A percentile compares a stretch with the other conserved stretches of the same genome.
These are phyloP conservation scores for Fusarium decemcellulare DNA, from an alignment of 2,329 filamentous ascomycete genomes.

Conservation along the genomic window DNA sequence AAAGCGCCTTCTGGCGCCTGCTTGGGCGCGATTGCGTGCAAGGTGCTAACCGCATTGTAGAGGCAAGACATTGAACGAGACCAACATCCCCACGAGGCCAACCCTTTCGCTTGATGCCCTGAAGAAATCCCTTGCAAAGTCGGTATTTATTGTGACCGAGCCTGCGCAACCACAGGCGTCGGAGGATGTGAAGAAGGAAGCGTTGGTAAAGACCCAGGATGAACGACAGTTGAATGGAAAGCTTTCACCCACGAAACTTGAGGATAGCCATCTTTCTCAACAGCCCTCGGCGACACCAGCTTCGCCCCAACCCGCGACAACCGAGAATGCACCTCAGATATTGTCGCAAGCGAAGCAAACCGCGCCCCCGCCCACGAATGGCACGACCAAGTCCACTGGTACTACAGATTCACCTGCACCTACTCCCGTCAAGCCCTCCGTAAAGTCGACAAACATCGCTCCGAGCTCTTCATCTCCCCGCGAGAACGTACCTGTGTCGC, in stretches of 20 bases:
- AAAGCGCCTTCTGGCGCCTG: slow-evolving; percentile 31
- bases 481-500: slow-evolving; percentile 17
- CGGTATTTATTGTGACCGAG: slow-evolving; percentile 40
- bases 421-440: slow-evolving; percentile 7
- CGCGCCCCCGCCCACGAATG: slow-evolving; percentile 12
- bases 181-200: slow-evolving; percentile 26
- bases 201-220: slow-evolving; percentile 20
- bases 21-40: slow-evolving; percentile 36
- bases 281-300: slow-evolving; percentile 25
- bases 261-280: slow-evolving; percentile 21
- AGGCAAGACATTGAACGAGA: slow-evolving; percentile 64
- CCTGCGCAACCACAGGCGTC: slow-evolving; percentile 19
- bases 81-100: slow-evolving; percentile 65
- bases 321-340: not conserved
- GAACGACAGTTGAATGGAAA: slow-evolving; percentile 27
- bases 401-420: slow-evolving; percentile 20
- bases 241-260: slow-evolving; percentile 20
- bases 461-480: not conserved
- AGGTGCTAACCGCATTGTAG: slow-evolving; percentile 47
- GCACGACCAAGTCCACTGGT: slow-evolving; percentile 28
- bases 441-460: slow-evolving; percentile 5
- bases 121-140: slow-evolving; percentile 55
- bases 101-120: slow-evolving; percentile 60
- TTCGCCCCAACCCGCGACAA: slow-evolving; percentile 25
- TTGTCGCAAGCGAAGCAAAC: slow-evolving; percentile 4